Evolutionary conservation across 495 filamentous ascomycete species (phyloP), one percentile per base, ranked within the genome.

Genomic region (Glutinoglossum americanum): DNA sequence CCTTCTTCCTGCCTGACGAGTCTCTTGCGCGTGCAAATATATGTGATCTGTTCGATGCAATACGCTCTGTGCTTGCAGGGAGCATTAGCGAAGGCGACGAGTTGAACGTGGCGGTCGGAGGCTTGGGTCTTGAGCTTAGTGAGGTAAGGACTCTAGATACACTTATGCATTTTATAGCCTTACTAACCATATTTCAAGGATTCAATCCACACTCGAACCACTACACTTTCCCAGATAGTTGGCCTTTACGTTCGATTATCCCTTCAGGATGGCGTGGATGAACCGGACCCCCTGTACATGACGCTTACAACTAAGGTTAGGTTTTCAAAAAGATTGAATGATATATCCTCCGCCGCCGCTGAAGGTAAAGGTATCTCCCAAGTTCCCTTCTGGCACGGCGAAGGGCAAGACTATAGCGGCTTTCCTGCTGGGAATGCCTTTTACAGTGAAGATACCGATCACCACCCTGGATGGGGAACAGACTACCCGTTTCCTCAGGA

Each of bases 1-100:
- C 77, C 10, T 93, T 79, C 62, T 85, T 94, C 55, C 74, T 95
- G 13, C 72, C 80, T 58, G 82, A 89, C 62, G 74, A 79, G 60
- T 70, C 72, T 25, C 69, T 83, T 0, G 72, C 80, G 17, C 74
- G 80, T 51, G 64, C 75, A 21, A 71, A 71, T 17, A 68, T 94
- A 28, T 65, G 68, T 25, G 71, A 76, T 33, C 71, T 94, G 23
- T 73, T 94, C 54, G 64, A 71, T 44, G 77, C 76, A 33, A 76
- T 86, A 60, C 81, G 85, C 45, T 66, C 72, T 27, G 75, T 87
- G 7, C 77, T 95, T 59, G 70, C 72, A 30, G 74, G 82, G 21
- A 84, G 83, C 62, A 72, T 92, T 23, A 67, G 69, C 21, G 71
- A 80, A 30, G 75, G 80, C 32, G 81, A 89, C 59, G 81, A 89